Percentiles rank a stretch among this genome's conserved stretches.
phyloP scores from a whole-genome alignment of 441 rosid genomes.

The Gossypium davidsonii region DNA sequence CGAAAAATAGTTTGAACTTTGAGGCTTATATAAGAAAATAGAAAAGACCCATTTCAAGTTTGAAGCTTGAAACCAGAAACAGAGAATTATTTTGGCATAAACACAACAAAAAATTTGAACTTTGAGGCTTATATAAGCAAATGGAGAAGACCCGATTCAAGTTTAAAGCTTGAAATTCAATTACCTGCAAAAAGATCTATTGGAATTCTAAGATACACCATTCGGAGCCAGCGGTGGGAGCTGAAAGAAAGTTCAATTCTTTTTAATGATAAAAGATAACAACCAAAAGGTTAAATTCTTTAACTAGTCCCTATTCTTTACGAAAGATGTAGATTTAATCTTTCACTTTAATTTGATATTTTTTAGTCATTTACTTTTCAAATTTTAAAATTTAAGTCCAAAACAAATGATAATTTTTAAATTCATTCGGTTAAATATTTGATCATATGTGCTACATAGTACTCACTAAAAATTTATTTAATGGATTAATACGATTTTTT shows the following conservation, averaged over 20 bases:
- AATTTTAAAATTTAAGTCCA: no score
- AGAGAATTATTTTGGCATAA: neutral
- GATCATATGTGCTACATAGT: no score
- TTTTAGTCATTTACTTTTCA: no score
- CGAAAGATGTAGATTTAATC: no score
- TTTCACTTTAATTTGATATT: no score
- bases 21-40: neutral
- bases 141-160: neutral
- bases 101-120: neutral
- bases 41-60: slow-evolving; percentile 7
- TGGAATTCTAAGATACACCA: slow-evolving; percentile 13
- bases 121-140: neutral
- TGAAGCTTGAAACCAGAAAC: neutral
- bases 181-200: slow-evolving; percentile 9
- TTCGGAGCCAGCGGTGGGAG: no score
- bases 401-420: no score
- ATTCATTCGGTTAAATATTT: no score
- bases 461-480: no score
- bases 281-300: neutral
- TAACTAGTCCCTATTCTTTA: no score
- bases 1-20: slow-evolving; percentile 4
- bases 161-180: neutral
- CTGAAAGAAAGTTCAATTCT: neutral
- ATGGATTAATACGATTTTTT: no score
- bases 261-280: neutral